Percentiles rank a stretch among this genome's conserved stretches.
phyloP scores from a whole-genome alignment of 495 filamentous ascomycete species.

The Penicillium canariense region DNA sequence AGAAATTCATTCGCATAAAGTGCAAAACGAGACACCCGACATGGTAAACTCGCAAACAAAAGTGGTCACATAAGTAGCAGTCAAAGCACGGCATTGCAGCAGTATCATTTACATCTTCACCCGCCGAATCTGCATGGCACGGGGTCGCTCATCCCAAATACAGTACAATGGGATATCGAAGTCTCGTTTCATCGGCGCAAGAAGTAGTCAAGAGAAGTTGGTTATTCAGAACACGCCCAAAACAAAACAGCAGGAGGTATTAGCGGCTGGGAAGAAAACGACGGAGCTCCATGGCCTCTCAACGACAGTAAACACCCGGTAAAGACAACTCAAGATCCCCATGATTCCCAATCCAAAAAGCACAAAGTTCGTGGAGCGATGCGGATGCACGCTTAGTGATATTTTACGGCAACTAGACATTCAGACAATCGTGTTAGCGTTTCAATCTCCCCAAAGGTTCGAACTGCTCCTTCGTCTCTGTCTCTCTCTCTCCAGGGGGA shows the following conservation, averaged over 20 bases:
- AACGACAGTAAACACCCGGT: conserved; percentile 30
- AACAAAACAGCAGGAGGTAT: conserved; percentile 44
- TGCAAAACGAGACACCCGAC: not conserved
- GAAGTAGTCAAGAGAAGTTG: conserved; percentile 34
- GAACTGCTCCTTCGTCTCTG: not conserved
- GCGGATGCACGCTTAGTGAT: conserved; percentile 24
- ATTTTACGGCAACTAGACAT: conserved; percentile 31
- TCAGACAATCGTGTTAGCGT: conserved; percentile 15
- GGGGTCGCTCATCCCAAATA: conserved; percentile 14
- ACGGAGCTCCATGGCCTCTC: conserved; percentile 31
- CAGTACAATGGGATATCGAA: conserved; percentile 8
- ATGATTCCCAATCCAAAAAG: conserved; percentile 31
- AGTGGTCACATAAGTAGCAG: not conserved
- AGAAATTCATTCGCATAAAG: not conserved
- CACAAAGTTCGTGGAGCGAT: conserved; percentile 22
- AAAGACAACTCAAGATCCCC: conserved; percentile 29
- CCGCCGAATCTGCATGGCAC: conserved; percentile 29
- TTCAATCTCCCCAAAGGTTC: not conserved
- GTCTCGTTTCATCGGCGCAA: conserved; percentile 32
- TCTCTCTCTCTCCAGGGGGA: not conserved
- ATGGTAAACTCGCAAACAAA: not conserved
- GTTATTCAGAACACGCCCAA: conserved; percentile 46
- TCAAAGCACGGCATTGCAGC: conserved; percentile 33
- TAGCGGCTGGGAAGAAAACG: conserved; percentile 42
- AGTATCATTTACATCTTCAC: conserved; percentile 51